Percentiles rank a stretch among this genome's conserved stretches.
phyloP scores from a whole-genome alignment of 1,284 basidiomycete species.

The Chiua sp. region DNA sequence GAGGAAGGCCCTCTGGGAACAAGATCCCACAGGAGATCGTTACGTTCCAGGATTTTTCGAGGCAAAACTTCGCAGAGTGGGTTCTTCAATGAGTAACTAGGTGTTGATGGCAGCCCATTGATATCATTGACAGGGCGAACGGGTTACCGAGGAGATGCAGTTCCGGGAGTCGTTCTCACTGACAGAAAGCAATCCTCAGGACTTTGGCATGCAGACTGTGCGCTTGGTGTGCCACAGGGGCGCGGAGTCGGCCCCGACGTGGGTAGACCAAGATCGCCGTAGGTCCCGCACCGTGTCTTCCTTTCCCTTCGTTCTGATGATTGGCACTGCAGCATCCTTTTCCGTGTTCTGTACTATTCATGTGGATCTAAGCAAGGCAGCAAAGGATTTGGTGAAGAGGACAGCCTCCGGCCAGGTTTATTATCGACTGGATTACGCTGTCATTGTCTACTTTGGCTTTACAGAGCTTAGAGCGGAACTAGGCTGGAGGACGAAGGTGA shows the following conservation, averaged over 20 bases:
- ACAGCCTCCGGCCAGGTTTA: neutral
- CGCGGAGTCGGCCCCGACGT: neutral
- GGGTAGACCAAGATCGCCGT: slow-evolving; percentile 15
- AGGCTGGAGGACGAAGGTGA: slow-evolving; percentile 8
- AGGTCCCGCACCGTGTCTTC: neutral
- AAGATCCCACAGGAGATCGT: slow-evolving; percentile 1
- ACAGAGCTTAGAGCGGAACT: slow-evolving; percentile 9
- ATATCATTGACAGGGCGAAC: neutral
- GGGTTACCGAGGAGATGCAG: neutral
- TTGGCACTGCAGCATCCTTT: slow-evolving; percentile 1
- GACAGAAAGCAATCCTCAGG: neutral
- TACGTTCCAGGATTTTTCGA: slow-evolving; percentile 13
- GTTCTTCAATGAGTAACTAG: neutral
- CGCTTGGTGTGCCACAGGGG: slow-evolving; percentile 12
- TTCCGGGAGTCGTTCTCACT: slow-evolving; percentile 8
- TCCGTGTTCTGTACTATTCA: slow-evolving; percentile 4
- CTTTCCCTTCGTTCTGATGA: neutral
- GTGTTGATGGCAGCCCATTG: neutral
- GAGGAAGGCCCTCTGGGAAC: slow-evolving; percentile 9
- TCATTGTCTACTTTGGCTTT: slow-evolving; percentile 8
- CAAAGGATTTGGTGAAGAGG: neutral
- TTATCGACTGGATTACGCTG: slow-evolving; percentile 18
- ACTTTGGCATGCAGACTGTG: slow-evolving; percentile 10
- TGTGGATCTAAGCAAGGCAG: slow-evolving; percentile 5
- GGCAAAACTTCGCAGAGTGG: slow-evolving; percentile 3